Evolutionary conservation across 176 grass and related monocot genomes (phyloP), one percentile per base, ranked within the genome.

Genomic region (Calamus simplicifolius): DNA sequence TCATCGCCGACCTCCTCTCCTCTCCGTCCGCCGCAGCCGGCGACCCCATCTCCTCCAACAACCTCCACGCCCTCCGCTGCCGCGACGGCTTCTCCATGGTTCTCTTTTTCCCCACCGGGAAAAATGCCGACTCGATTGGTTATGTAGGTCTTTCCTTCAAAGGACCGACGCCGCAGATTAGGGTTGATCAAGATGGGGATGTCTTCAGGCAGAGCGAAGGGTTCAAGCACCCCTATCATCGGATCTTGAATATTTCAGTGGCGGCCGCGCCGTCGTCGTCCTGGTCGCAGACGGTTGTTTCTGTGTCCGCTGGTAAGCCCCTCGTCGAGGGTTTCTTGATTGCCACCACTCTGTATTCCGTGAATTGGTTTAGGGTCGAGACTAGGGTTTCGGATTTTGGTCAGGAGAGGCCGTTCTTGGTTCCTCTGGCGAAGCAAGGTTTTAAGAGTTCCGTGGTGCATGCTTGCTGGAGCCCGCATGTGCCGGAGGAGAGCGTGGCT

Each of bases 301-400:
- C 52, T 1, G 65, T 5, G 16, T 18, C 59, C 21, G 19, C 18
- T n/a, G 53, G 54, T 18, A 69, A 73, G 25, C 54, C 18, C 54
- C 27, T 48, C 57, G 52, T 76, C 8, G 72, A 91, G 59, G 84
- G 87, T 4, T 85, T 85, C 74, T 65, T 91, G 63, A 74, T 91
- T 55, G 80, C 92, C 6, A 75, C 79, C 48, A 91, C 81, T 3
- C 57, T 88, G 59, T 91, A 97, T 31, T 79, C 87, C 2, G 58
- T 91, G 49, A 97, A 77, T 70, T 91, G 83, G 83, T 97, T 97
- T 76, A 81, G 69, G 55, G 52, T 91, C 18, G 75, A 83, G 72
- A 80, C 69, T 6, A 55, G 56, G 30, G 3, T 27, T 43, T 59
- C 51, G 12, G 71, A 52, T 27, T 67, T 53, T 6, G 66, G 54